Evolutionary conservation across 768 basidiomycete species (phyloP).

Genomic region (Baorangia bicolor): DNA sequence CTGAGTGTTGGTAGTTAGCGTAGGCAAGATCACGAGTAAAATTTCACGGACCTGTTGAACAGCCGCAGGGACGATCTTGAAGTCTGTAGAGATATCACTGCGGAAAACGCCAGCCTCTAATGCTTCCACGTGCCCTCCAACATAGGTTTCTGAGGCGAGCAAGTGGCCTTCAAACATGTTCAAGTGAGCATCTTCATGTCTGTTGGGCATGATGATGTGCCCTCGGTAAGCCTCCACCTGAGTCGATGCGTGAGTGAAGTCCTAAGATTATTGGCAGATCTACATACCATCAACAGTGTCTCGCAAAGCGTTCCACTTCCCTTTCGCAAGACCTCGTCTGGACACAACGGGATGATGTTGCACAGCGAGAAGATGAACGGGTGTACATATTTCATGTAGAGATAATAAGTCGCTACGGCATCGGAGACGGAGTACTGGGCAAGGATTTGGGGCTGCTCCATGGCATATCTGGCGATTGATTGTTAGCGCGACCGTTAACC

Average conservation of each 20-base stretch:
- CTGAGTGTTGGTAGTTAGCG: slow-evolving; percentile 38
- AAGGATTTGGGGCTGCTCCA: slow-evolving; percentile 91
- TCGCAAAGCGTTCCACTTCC: slow-evolving; percentile 97
- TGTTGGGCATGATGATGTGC: slow-evolving; percentile 95
- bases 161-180: slow-evolving; percentile 95
- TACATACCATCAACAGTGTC: slow-evolving; percentile 90
- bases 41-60: slow-evolving; percentile 66
- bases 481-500: background rate
- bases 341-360: slow-evolving; percentile 96
- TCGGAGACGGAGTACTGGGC: slow-evolving; percentile 99
- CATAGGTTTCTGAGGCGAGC: slow-evolving; percentile 96
- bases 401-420: slow-evolving; percentile 99
- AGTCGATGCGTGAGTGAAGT: slow-evolving; percentile 4
- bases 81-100: slow-evolving; percentile 91
- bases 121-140: slow-evolving; percentile 98
- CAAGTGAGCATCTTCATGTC: slow-evolving; percentile 90
- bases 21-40: background rate
- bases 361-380: slow-evolving; percentile 99
- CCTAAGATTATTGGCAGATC: background rate
- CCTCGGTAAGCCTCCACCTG: slow-evolving; percentile 95
- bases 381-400: slow-evolving; percentile 99
- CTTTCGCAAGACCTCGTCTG: slow-evolving; percentile 95
- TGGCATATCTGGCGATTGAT: slow-evolving; percentile 67
- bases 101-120: slow-evolving; percentile 98
- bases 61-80: slow-evolving; percentile 89